phyloP scores from a whole-genome alignment of 257 asterid genomes.

The Paraleonurus japonicus region DNA sequence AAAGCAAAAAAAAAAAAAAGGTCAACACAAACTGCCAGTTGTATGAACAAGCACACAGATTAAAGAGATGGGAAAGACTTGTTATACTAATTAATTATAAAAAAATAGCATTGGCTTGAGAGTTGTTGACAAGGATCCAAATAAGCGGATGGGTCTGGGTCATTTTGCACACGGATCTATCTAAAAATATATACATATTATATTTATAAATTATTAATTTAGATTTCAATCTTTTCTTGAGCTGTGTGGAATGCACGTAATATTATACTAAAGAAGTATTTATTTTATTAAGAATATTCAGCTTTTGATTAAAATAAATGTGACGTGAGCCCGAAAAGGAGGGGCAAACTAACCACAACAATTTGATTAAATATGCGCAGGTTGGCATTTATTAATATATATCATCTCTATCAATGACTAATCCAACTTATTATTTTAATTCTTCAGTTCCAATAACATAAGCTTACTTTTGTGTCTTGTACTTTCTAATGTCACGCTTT shows the following conservation, averaged over 20 bases:
- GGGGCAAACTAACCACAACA: constrained; percentile 27
- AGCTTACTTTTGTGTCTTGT: constrained; percentile 35
- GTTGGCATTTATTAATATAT: constrained; percentile 19
- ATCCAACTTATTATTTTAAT: constrained; percentile 26
- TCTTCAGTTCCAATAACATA: constrained; percentile 21
- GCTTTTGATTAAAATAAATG: background rate
- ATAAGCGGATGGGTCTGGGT: constrained; percentile 2
- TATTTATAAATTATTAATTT: background rate
- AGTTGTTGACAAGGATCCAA: constrained; percentile 18
- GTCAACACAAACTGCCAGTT: background rate
- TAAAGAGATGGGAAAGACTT: background rate
- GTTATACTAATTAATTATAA: background rate
- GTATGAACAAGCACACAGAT: background rate
- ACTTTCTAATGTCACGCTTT: constrained; percentile 25
- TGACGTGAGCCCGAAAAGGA: constrained; percentile 40
- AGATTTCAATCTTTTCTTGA: constrained; percentile 1
- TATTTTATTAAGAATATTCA: background rate
- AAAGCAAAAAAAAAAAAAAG: background rate
- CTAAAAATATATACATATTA: background rate
- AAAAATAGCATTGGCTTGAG: background rate
- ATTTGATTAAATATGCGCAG: constrained; percentile 9
- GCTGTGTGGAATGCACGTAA: constrained; percentile 34
- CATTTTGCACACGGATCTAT: background rate
- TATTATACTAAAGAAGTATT: background rate
- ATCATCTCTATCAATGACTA: constrained; percentile 39